Base-by-base conservation (phyloP, 805 yeast genomes). In the Cyberlindnera mrakii region DNA sequence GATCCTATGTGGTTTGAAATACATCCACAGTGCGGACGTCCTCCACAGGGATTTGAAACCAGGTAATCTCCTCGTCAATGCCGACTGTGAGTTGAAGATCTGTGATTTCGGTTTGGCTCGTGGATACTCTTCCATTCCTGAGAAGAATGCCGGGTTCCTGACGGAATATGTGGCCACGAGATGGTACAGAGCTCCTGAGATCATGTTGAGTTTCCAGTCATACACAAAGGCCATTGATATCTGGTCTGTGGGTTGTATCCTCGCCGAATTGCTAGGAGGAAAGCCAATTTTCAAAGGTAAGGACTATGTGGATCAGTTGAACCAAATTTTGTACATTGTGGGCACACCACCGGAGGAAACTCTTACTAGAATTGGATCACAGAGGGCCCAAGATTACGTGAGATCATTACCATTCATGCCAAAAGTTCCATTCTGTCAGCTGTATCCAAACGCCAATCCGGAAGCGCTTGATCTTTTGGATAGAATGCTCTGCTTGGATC, bases 161-260 rank as follows among this genome's bases (percentile, higher is more conserved):
- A 93, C 99, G 1, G 98, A 91, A 63, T 93, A 93, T 60, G 99
- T 93, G 23, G 98, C 99, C 29, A 93, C 99, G 1, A 75, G 99
- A 62, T 93, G 99, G 99, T 93, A 93, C 65, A 73, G 99, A 53
- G 99, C 99, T 3, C 99, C 99, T 0, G 99, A 93, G 60, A 89
- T 93, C 64, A 91, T 93, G 89, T 72, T 93, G 43, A 83, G 95
- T 50, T 88, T 86, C 68, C 95, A 93, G 62, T 87, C 90, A 46
- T 91, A 91, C 64, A 86, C 98, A 6, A 90, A 88, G 66, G 96
- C 99, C 19, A 91, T 93, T 46, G 99, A 93, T 63, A 76, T 93
- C 44, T 93, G 99, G 99, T 88, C 97, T 0, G 95, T 93, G 17
- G 99, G 99, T 3, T 93, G 99, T 67, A 90, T 93, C 45, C 68